Evolutionary conservation across 2,329 filamentous ascomycete species (phyloP).

Genomic region (Ophiostoma sp.): DNA sequence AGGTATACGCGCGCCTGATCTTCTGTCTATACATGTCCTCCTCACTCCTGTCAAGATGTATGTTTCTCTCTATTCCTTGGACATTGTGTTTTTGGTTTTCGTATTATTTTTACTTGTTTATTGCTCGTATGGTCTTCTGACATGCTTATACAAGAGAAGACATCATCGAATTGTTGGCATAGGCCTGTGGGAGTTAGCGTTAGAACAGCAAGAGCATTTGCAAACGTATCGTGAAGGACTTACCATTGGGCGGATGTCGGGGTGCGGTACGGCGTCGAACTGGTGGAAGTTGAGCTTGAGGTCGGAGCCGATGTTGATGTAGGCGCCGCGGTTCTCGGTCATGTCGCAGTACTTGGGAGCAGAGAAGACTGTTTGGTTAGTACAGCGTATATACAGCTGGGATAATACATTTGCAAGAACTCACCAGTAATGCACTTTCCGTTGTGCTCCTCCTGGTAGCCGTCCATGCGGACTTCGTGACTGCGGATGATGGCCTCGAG

Average conservation of each 20-base stretch:
- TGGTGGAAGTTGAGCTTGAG: slow-evolving; percentile 89
- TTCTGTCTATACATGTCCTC: not conserved
- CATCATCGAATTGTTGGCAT: slow-evolving; percentile 77
- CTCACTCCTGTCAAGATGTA: not conserved
- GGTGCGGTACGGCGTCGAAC: slow-evolving; percentile 95
- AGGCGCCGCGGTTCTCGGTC: slow-evolving; percentile 96
- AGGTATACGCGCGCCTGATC: not conserved
- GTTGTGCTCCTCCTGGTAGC: slow-evolving; percentile 97
- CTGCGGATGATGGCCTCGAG: slow-evolving; percentile 93
- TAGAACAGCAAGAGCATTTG: slow-evolving; percentile 1
- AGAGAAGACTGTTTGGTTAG: slow-evolving; percentile 66
- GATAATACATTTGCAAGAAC: slow-evolving; percentile 25
- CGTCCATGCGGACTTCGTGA: slow-evolving; percentile 97
- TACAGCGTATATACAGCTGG: not conserved
- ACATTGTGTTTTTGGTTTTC: not conserved
- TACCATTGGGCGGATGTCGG: slow-evolving; percentile 89
- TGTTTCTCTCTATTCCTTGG: not conserved
- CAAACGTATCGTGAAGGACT: slow-evolving; percentile 26
- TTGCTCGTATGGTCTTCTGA: not conserved
- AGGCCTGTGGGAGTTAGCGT: slow-evolving; percentile 52
- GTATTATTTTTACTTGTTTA: not conserved
- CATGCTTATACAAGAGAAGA: slow-evolving; percentile 62
- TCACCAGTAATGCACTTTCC: slow-evolving; percentile 88
- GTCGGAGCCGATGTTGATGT: slow-evolving; percentile 91
- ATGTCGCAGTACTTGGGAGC: slow-evolving; percentile 96